These are phyloP conservation scores for Phytophthora ohioensis DNA, from an alignment of 352 stramenopile genomes.

Conservation along the genomic window DNA sequence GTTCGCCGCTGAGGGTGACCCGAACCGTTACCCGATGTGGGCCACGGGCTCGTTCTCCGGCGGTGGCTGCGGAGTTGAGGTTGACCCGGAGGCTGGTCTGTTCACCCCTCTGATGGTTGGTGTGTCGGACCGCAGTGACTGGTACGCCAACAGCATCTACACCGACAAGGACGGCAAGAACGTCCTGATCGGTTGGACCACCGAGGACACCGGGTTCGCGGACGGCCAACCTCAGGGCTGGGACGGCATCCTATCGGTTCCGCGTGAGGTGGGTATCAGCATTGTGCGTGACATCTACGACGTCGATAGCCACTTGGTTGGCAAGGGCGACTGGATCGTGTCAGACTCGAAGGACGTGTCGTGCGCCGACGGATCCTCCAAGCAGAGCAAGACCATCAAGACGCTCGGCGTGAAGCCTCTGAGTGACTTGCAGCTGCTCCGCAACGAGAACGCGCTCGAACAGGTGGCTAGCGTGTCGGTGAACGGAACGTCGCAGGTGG, in stretches of 20 bases:
- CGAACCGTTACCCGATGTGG: constrained; percentile 74
- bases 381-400: constrained; percentile 72
- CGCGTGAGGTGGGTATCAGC: constrained; percentile 57
- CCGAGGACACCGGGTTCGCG: constrained; percentile 60
- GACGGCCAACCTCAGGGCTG: constrained; percentile 67
- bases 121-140: constrained; percentile 68
- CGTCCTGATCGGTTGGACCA: constrained; percentile 72
- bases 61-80: constrained; percentile 24
- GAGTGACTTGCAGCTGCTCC: constrained; percentile 56
- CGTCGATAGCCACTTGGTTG: constrained; percentile 50
- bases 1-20: constrained; percentile 58
- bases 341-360: constrained; percentile 44
- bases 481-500: constrained; percentile 36
- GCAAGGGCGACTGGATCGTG: constrained; percentile 70
- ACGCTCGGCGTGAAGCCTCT: constrained; percentile 61
- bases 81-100: constrained; percentile 40
- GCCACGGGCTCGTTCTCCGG: constrained; percentile 49
- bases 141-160: constrained; percentile 79
- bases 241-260: constrained; percentile 72
- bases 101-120: constrained; percentile 69
- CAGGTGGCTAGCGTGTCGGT: constrained; percentile 38
- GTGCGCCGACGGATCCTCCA: constrained; percentile 30
- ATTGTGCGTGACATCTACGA: constrained; percentile 67
- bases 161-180: constrained; percentile 66
- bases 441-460: constrained; percentile 50